Evolutionary conservation across 192 early-diverging fungal species (phyloP), one percentile per base, ranked within the genome.

Genomic region (Coemansia sp.): DNA sequence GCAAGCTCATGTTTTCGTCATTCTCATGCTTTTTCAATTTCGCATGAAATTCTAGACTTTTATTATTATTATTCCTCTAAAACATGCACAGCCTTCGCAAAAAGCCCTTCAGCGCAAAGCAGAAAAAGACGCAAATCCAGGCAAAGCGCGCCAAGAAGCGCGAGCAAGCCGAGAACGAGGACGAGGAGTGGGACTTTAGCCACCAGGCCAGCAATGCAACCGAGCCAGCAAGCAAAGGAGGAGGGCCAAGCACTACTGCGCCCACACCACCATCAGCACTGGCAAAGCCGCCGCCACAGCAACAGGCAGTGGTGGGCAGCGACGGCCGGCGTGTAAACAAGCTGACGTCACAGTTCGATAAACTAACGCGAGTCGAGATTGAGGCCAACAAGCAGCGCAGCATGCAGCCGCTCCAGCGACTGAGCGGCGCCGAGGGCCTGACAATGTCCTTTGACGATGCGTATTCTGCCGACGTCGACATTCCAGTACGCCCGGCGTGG

Each of bases 401-500:
- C 56, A 94, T 90, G 89, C 73, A 87, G 65, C 90, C 93, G 22
- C 79, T 96, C n/a, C 40, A 82, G 1, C 70, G 91, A 7, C 67
- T 90, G 20, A 79, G 86, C 22, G 39, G 24, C 32, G 46, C 84
- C 70, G 81, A 84, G 3, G 82, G 77, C 8, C 75, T 95, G 56
- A 92, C 94, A 70, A 88, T 94, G 29, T 87, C 86, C 4, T 86
- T 91, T 46, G 85, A 89, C 17, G 83, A 88, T 9, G 79, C 88
- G 19, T 93, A 90, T 58, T 73, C 87, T 6, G 72, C 71, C 0
- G 71, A 87, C 27, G 95, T 96, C 45, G 89, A 86, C 42, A 93
- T 97, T 51, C 95, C 95, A 1, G 89, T 89, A 41, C 82, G 95
- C 24, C 94, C 94, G 8, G 57, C 63, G 19, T 97, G 95, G 95